A percentile compares a stretch with the other conserved stretches of the same genome.
Conservation (phyloP, 78 protist genomes). For the Dictyostelium intermedium region DNA sequence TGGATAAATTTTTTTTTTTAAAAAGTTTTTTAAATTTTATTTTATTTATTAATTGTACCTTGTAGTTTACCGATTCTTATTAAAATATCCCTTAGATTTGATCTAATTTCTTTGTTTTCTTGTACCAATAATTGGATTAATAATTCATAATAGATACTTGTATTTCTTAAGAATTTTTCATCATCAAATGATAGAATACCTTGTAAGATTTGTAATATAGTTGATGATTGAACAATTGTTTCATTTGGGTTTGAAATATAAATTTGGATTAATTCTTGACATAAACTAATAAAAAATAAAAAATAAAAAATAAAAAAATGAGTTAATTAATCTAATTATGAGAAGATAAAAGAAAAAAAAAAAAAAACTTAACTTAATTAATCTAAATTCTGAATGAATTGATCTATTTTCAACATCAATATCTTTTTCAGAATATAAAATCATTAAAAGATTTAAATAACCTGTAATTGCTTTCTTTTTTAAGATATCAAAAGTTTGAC, state of each 20-base stretch:
- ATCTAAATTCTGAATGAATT: slow-evolving; percentile 39
- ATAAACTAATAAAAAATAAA: slow-evolving; percentile 7
- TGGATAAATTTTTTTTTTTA: too few species aligned
- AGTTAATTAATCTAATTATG: neutral
- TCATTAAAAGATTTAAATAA: slow-evolving; percentile 54
- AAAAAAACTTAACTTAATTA: slow-evolving; percentile 15
- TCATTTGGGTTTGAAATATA: slow-evolving; percentile 13
- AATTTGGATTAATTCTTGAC: slow-evolving; percentile 26
- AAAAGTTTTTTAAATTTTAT: neutral
- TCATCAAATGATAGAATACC: slow-evolving; percentile 26
- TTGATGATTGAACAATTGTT: slow-evolving; percentile 42
- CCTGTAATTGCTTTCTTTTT: slow-evolving; percentile 61
- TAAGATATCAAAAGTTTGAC: slow-evolving; percentile 32
- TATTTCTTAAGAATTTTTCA: slow-evolving; percentile 59
- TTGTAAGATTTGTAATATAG: slow-evolving; percentile 44
- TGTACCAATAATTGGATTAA: slow-evolving; percentile 33
- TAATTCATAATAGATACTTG: slow-evolving; percentile 45
- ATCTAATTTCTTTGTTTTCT: slow-evolving; percentile 51
- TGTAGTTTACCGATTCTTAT: slow-evolving; percentile 43
- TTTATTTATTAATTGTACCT: slow-evolving; percentile 12
- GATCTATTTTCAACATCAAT: slow-evolving; percentile 51
- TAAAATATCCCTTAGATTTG: slow-evolving; percentile 57
- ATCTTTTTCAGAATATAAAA: slow-evolving; percentile 42
- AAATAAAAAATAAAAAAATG: neutral
- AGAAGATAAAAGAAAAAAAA: too few species aligned